Evolutionary conservation across 768 basidiomycete genomes (phyloP), one percentile per base, ranked within the genome.

Genomic region (Hypholoma sublateritium): DNA sequence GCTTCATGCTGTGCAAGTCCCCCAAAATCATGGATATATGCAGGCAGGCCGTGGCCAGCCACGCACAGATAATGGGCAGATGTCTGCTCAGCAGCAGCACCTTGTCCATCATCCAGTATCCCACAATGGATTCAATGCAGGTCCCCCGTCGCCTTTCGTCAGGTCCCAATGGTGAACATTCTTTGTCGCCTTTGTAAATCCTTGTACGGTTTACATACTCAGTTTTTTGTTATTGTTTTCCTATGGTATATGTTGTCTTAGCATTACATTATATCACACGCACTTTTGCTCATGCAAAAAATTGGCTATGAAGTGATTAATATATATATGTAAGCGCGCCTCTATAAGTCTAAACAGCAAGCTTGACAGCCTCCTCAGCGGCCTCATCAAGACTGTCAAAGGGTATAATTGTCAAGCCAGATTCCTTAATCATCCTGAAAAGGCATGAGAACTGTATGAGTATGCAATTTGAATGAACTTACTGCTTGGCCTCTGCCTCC

Each of bases 321-420:
- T 55, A 58, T 59, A 63, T 28, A 58, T 50, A 58, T 16, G 54
- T 44, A 60, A 41, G 54, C 12, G 58, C 56, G 42, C 55, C 24
- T 58, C 55, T 56, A 59, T 48, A 59, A 59, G 21, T 70, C 74
- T 81, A 84, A 68, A 68, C 70, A 53, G 89, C 88, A 47, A 92
- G 71, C 71, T 88, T 74, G 46, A 89, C 91, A 44, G 93, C 92
- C 59, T 84, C 81, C 68, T 87, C 80, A 16, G 92, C 93, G 57
- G 96, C 96, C 60, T 94, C 91, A 66, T 98, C 97, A 24, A 98
- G 82, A 64, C 87, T 85, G 64, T 98, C 96, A 71, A 91, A 95
- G 35, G 97, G 84, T 70, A 88, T 86, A 68, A 99, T 99, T 77
- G 93, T 90, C 63, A 98, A 75, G 24, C 95, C 95, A 34, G 93